Evolutionary conservation across 2,329 filamentous ascomycete genomes (phyloP).

Genomic region (Ceratocystis smalleyi): DNA sequence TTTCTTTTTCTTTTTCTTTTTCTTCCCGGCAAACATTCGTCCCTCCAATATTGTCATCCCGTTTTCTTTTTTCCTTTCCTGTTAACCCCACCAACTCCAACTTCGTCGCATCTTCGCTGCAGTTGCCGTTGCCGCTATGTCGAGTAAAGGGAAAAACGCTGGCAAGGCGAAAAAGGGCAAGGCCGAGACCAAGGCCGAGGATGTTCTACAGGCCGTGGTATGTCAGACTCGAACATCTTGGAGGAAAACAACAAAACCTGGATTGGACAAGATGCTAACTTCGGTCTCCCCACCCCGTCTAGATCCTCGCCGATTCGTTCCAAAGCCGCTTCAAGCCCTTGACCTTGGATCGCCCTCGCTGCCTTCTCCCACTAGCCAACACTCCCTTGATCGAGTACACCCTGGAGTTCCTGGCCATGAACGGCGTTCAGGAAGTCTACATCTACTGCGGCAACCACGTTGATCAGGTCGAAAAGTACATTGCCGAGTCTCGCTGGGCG

Average conservation of each 20-base stretch:
- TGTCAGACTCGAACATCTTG: constrained; percentile 21
- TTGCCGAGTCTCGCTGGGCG: constrained; percentile 61
- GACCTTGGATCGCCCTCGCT: constrained; percentile 78
- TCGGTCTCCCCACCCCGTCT: constrained; percentile 1
- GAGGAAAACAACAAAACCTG: neutral
- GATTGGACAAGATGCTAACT: neutral
- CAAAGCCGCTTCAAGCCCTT: constrained; percentile 85
- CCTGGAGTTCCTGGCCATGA: constrained; percentile 86
- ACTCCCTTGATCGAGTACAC: constrained; percentile 95
- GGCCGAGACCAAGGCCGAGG: constrained; percentile 41
- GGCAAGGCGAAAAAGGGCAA: constrained; percentile 38
- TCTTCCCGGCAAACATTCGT: neutral
- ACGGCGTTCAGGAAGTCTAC: constrained; percentile 85
- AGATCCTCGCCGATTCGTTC: constrained; percentile 89
- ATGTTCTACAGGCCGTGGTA: constrained; percentile 43
- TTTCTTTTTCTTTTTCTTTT: neutral
- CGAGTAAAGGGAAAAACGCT: constrained; percentile 20
- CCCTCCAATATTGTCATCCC: neutral
- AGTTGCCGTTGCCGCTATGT: constrained; percentile 4
- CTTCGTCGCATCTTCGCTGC: neutral
- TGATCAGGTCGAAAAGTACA: constrained; percentile 73
- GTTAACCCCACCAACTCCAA: neutral
- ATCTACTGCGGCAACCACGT: constrained; percentile 82
- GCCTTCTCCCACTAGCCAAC: constrained; percentile 83
- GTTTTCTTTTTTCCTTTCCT: neutral